Evolutionary conservation across 352 stramenopile species (phyloP).

Genomic region (Globisporangium apiculatum): DNA sequence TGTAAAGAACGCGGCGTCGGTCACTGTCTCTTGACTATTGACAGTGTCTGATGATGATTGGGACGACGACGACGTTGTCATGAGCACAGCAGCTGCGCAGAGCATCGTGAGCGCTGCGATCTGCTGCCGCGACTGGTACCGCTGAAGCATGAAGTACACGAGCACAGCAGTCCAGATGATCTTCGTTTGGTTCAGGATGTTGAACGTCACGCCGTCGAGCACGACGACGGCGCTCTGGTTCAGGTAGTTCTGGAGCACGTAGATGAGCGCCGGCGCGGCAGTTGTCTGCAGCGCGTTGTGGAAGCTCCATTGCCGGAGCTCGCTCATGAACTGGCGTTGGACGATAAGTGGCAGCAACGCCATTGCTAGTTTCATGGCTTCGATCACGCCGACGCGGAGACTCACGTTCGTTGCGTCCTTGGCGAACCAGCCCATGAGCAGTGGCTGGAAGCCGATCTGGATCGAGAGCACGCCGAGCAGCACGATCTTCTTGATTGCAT

Average conservation of each 20-base stretch:
- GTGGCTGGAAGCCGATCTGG: conserved; percentile 71
- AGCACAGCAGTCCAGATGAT: conserved; percentile 83
- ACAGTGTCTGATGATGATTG: too few species aligned
- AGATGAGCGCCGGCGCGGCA: conserved; percentile 66
- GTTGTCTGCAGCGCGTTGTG: conserved; percentile 54
- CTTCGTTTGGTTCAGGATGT: conserved; percentile 86
- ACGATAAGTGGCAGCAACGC: conserved; percentile 52
- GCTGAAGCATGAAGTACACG: conserved; percentile 71
- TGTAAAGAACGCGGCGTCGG: conserved; percentile 48
- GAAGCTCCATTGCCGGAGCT: conserved; percentile 65
- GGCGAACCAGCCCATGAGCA: conserved; percentile 74
- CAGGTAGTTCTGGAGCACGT: conserved; percentile 78
- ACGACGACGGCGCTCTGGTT: conserved; percentile 73
- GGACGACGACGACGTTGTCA: conserved; percentile 36
- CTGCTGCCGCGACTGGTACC: conserved; percentile 62
- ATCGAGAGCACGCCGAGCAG: conserved; percentile 60
- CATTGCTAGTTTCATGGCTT: conserved; percentile 64
- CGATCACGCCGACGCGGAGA: conserved; percentile 70
- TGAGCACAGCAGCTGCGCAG: conserved; percentile 65
- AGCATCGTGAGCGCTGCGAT: conserved; percentile 63
- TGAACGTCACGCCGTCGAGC: conserved; percentile 79
- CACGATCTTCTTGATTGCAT: conserved; percentile 40
- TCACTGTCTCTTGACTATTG: not conserved
- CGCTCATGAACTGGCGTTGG: conserved; percentile 30
- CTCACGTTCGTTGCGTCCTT: conserved; percentile 46